A percentile compares a stretch with the other conserved stretches of the same genome.
Evolutionary conservation across 2,329 filamentous ascomycete species (phyloP).

Genomic region (Penicillium sp.): DNA sequence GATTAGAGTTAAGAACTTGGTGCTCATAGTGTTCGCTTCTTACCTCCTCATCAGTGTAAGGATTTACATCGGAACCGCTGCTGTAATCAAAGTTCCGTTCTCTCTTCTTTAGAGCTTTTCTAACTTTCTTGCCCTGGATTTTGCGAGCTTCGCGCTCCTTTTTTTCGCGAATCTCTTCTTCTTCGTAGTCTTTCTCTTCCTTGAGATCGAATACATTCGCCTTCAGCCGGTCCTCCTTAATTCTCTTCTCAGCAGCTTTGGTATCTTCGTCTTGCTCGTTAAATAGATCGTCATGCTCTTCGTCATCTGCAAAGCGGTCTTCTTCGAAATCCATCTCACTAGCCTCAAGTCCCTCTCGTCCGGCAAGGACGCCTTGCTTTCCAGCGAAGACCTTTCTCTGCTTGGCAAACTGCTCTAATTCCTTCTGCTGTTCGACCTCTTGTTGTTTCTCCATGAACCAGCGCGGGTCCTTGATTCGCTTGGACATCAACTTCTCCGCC

Average conservation of each 20-base stretch:
- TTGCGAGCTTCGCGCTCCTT: constrained; percentile 66
- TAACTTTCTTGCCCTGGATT: constrained; percentile 70
- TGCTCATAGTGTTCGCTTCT: constrained; percentile 9
- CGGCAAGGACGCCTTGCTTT: constrained; percentile 44
- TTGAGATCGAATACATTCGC: constrained; percentile 82
- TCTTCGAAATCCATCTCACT: constrained; percentile 68
- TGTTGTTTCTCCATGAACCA: constrained; percentile 72
- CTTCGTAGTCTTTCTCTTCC: constrained; percentile 67
- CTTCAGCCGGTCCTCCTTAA: constrained; percentile 77
- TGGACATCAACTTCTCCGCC: constrained; percentile 77
- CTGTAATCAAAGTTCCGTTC: constrained; percentile 87
- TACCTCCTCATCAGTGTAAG: constrained; percentile 55
- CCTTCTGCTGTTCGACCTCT: constrained; percentile 53
- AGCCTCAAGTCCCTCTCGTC: constrained; percentile 53
- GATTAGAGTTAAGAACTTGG: constrained; percentile 6
- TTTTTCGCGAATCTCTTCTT: constrained; percentile 64
- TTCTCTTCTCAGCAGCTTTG: constrained; percentile 68
- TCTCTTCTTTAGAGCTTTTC: constrained; percentile 77
- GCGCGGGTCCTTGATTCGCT: constrained; percentile 70
- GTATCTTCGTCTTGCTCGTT: constrained; percentile 74
- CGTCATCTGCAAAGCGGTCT: constrained; percentile 80
- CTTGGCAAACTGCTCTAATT: constrained; percentile 56
- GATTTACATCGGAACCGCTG: constrained; percentile 62
- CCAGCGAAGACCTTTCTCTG: constrained; percentile 47
- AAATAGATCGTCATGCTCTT: constrained; percentile 73